Base-by-base conservation (phyloP, 768 basidiomycete species). In the Royoungia palumana region DNA sequence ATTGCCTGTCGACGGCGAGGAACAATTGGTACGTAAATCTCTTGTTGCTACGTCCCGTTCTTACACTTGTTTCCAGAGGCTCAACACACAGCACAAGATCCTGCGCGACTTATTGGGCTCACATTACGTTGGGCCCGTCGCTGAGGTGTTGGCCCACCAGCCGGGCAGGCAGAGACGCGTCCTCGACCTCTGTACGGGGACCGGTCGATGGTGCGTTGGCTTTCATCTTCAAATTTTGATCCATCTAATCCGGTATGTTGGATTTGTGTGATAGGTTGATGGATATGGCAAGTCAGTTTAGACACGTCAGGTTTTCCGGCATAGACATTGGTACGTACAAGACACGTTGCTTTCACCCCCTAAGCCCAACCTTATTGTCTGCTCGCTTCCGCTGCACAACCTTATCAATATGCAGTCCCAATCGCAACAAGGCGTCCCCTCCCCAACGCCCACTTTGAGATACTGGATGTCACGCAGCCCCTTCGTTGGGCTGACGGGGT, bases 141-240 rank as follows among this genome's bases (percentile, higher is more conserved):
- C 58, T 27, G 72, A 81, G 50, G 67, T 78, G 25, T 71, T 90
- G 41, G 70, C 70, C 36, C 57, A 59, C 22, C 64, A 68, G 35
- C 61, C 66, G 6, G 70, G 64, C 36, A 72, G 72, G 47, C 72
- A 69, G 41, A 78, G 71, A 64, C 74, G 75, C 50, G 85, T 75
- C 37, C 72, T 92, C 41, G 89, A 92, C 66, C 59, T 89, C n/a
- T 83, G 89, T 54, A 86, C 83, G 7, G 89, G 89, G 16, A 85
- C 76, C 16, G 89, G 89, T 6, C 68, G 61, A 68, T 92, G 89
- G 89, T 87, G 53, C 46, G 77, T 28, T 69, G 44, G 54, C 51
- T 40, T 32, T 22, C 43, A 45, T 54, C 43, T 38, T n/a, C n/a
- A n/a, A 45, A 47, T 60, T 52, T 53, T 50, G 41, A 54, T 52